Conservation (phyloP, 2,329 filamentous ascomycete genomes). For the Emergomyces orientalis region DNA sequence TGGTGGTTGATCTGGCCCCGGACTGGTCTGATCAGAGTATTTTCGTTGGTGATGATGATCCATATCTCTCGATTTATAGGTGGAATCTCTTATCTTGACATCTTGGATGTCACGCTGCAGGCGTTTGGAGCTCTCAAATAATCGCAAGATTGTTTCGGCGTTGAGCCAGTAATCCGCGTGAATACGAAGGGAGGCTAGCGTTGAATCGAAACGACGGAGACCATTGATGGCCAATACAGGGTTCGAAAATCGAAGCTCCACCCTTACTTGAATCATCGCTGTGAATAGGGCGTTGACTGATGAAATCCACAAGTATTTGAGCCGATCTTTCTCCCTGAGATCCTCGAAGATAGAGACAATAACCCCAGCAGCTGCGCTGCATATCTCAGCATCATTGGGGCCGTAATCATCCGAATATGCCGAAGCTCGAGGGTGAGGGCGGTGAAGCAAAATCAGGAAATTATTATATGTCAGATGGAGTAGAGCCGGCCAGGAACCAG, state of each 20-base stretch:
- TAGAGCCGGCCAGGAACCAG: conserved; percentile 38
- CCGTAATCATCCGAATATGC: conserved; percentile 38
- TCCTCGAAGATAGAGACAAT: conserved; percentile 40
- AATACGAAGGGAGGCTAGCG: conserved; percentile 33
- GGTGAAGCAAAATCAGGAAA: conserved; percentile 38
- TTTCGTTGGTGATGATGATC: conserved; percentile 7
- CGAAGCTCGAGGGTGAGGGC: conserved; percentile 36
- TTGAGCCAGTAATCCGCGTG: conserved; percentile 37
- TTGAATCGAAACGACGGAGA: conserved; percentile 37
- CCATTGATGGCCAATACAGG: conserved; percentile 39
- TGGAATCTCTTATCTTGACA: conserved; percentile 29
- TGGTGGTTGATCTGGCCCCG: conserved; percentile 8
- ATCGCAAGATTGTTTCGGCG: conserved; percentile 34
- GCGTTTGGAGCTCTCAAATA: conserved; percentile 38
- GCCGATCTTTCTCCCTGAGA: conserved; percentile 32
- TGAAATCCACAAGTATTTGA: conserved; percentile 38
- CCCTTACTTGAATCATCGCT: conserved; percentile 40
- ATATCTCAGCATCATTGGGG: conserved; percentile 39
- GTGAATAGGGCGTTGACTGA: conserved; percentile 38
- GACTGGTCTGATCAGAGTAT: conserved; percentile 4
- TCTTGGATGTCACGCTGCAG: conserved; percentile 34
- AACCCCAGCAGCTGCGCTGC: conserved; percentile 37
- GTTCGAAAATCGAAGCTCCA: conserved; percentile 39
- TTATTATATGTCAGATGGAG: conserved; percentile 40
- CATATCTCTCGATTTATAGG: conserved; percentile 16